Conservation (phyloP, 108 stramenopile species). For the Stephanodiscus triporus region DNA sequence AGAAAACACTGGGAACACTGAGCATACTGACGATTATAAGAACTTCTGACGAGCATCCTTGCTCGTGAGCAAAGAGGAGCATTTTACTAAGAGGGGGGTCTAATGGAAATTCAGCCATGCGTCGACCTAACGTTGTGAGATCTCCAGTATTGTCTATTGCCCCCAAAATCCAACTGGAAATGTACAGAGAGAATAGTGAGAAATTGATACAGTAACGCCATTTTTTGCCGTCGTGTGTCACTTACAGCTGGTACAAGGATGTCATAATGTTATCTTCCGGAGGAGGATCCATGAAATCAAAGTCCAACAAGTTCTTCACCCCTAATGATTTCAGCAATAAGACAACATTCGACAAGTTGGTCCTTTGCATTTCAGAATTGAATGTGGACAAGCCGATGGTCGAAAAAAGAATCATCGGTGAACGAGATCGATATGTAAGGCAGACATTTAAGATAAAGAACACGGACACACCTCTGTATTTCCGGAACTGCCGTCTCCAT, state of each 20-base stretch:
- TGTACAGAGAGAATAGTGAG: too few species aligned
- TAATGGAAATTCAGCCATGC: slow-evolving; percentile 97
- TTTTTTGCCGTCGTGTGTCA: too few species aligned
- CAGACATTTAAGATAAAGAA: too few species aligned
- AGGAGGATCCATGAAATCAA: slow-evolving; percentile 99
- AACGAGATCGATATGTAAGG: too few species aligned
- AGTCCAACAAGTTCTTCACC: slow-evolving; percentile 90
- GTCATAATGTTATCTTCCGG: slow-evolving; percentile 97
- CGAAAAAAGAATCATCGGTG: not conserved
- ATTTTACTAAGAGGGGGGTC: slow-evolving; percentile 98
- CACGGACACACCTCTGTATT: slow-evolving; percentile 69
- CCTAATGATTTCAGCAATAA: slow-evolving; percentile 97
- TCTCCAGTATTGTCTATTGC: slow-evolving; percentile 96
- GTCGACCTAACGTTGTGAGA: slow-evolving; percentile 89
- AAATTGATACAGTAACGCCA: too few species aligned
- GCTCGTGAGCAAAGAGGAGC: slow-evolving; percentile 92
- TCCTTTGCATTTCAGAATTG: slow-evolving; percentile 48
- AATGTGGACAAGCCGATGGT: not conserved
- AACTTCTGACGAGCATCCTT: slow-evolving; percentile 93
- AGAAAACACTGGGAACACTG: slow-evolving; percentile 96
- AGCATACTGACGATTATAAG: slow-evolving; percentile 96
- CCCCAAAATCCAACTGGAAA: slow-evolving; percentile 93
- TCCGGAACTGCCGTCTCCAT: slow-evolving; percentile 96
- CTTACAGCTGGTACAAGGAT: slow-evolving; percentile 97
- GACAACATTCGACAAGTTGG: slow-evolving; percentile 98